These are phyloP conservation scores for Monosporascus sp. DNA, from an alignment of 2,329 filamentous ascomycete genomes.

Conservation along the genomic window DNA sequence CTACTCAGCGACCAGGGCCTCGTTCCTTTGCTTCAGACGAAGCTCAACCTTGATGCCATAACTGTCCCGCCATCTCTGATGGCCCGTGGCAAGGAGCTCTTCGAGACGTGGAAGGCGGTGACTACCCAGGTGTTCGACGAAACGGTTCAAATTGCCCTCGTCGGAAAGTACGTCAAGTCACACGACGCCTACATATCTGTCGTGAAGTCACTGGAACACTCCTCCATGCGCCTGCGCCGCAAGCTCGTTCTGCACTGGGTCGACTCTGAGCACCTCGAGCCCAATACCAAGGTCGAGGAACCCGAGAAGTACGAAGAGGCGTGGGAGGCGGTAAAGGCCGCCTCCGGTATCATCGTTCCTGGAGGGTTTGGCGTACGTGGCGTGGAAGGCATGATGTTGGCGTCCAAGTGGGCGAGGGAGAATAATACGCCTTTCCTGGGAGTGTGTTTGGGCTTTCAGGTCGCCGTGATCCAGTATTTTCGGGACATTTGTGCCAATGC, in stretches of 20 bases:
- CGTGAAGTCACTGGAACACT: conserved; percentile 83
- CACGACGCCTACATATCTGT: conserved; percentile 84
- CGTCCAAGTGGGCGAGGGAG: conserved; percentile 81
- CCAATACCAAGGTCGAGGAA: conserved; percentile 52
- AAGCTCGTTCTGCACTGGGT: conserved; percentile 81
- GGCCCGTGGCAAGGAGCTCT: conserved; percentile 63
- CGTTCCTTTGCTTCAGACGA: conserved; percentile 58
- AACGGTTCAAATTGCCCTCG: conserved; percentile 74
- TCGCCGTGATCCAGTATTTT: conserved; percentile 86
- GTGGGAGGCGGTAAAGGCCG: conserved; percentile 74
- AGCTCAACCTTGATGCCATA: conserved; percentile 60
- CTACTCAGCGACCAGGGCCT: conserved; percentile 81
- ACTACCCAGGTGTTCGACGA: conserved; percentile 62
- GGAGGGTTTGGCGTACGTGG: conserved; percentile 79
- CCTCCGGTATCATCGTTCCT: conserved; percentile 62
- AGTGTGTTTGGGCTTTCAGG: conserved; percentile 88
- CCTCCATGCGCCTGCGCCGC: conserved; percentile 77
- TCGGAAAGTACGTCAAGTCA: conserved; percentile 85
- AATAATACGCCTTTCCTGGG: conserved; percentile 80
- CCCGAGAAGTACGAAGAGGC: conserved; percentile 78
- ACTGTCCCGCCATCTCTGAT: conserved; percentile 48
- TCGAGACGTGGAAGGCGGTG: conserved; percentile 74
- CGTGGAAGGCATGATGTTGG: conserved; percentile 84
- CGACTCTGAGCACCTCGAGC: conserved; percentile 79
- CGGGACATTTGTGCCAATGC: conserved; percentile 66